These are phyloP conservation scores for Coniosporium tulheliwenetii DNA, from an alignment of 2,329 filamentous ascomycete genomes.

Conservation along the genomic window DNA sequence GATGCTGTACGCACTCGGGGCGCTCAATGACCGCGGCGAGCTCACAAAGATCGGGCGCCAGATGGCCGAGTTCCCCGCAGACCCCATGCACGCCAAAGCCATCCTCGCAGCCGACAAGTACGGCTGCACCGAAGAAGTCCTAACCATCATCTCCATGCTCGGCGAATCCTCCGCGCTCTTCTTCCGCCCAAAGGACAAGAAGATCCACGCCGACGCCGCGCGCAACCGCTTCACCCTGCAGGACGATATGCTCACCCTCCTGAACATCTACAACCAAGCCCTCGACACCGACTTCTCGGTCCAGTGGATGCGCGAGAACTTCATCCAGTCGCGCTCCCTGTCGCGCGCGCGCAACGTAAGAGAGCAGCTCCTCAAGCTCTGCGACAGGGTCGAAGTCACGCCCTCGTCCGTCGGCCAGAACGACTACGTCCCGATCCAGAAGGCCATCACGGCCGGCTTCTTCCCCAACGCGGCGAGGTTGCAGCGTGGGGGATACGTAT, in stretches of 20 bases:
- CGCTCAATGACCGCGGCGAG: slow-evolving; percentile 74
- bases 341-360: slow-evolving; percentile 80
- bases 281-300: slow-evolving; percentile 79
- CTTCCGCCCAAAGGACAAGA: slow-evolving; percentile 93
- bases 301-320: slow-evolving; percentile 86
- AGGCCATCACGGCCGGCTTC: slow-evolving; percentile 80
- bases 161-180: slow-evolving; percentile 79
- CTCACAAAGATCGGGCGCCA: slow-evolving; percentile 82
- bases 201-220: slow-evolving; percentile 85
- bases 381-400: slow-evolving; percentile 79
- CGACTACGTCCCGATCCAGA: slow-evolving; percentile 68
- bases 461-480: slow-evolving; percentile 84
- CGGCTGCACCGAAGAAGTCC: slow-evolving; percentile 83
- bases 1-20: slow-evolving; percentile 79
- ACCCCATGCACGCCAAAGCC: slow-evolving; percentile 80
- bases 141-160: slow-evolving; percentile 90
- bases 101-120: slow-evolving; percentile 80
- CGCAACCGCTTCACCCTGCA: slow-evolving; percentile 77
- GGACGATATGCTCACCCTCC: slow-evolving; percentile 73
- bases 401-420: slow-evolving; percentile 49
- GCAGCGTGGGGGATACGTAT: slow-evolving; percentile 74
- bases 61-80: slow-evolving; percentile 89
- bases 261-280: slow-evolving; percentile 95
- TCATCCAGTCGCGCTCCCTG: slow-evolving; percentile 78
- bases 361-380: slow-evolving; percentile 82